phyloP scores from a whole-genome alignment of 495 filamentous ascomycete species.

The Tuber brumale region DNA sequence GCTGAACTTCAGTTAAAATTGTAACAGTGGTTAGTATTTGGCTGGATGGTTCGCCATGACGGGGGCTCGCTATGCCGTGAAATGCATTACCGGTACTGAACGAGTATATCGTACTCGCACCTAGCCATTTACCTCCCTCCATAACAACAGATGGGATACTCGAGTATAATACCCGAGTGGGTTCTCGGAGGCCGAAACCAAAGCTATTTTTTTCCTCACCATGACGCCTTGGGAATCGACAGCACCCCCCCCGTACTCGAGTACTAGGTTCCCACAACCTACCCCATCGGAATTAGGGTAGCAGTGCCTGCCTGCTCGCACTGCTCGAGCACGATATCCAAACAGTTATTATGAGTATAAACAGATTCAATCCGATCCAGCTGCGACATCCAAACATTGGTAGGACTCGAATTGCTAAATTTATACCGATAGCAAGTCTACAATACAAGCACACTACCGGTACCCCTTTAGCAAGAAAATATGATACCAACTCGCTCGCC shows the following conservation, averaged over 20 bases:
- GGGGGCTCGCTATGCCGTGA: too few relatives aligned
- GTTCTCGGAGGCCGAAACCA: neutral
- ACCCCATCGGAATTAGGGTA: neutral
- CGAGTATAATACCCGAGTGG: too few relatives aligned
- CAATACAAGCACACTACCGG: neutral
- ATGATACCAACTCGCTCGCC: neutral
- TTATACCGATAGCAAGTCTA: neutral
- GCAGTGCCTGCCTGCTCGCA: too few relatives aligned
- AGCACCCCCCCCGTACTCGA: too few relatives aligned
- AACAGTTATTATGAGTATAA: neutral
- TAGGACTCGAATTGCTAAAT: neutral
- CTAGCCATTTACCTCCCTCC: neutral
- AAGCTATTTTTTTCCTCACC: neutral
- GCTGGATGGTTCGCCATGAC: too few relatives aligned
- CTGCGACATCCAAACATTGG: neutral
- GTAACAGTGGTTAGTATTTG: too few relatives aligned
- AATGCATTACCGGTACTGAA: too few relatives aligned
- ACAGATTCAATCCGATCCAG: neutral
- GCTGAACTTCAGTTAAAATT: too few relatives aligned
- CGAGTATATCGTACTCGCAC: too few relatives aligned
- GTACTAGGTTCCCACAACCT: neutral
- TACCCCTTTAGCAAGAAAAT: neutral
- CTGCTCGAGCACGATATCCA: neutral
- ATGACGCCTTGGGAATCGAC: neutral
- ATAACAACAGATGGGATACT: neutral